Evolutionary conservation across 2,329 filamentous ascomycete genomes (phyloP), one percentile per base, ranked within the genome.

Genomic region (Ophiostoma sp.): DNA sequence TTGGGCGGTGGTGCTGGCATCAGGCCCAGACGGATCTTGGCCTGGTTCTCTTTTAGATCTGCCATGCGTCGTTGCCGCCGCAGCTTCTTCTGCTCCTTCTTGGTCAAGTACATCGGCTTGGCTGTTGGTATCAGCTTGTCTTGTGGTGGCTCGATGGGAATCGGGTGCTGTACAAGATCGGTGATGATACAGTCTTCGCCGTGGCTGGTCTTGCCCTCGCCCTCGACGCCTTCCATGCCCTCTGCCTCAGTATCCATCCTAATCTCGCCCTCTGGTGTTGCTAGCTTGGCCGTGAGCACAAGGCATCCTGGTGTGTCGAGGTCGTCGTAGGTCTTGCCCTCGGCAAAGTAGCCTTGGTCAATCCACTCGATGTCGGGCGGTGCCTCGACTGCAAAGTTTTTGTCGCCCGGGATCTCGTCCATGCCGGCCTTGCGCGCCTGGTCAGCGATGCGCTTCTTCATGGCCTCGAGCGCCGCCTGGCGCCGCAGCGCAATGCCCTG

Each of bases 341-440:
- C 84, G 16, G 96, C 83, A 18, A 98, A 81, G 62, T 73, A 73
- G 2, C 89, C 92, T 79, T 98, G 93, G 74, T 99, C 95, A 92
- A 94, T 98, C 95, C 95, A 99, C 77, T 99, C 95, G 58, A 98
- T 85, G 7, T 89, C 89, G 4, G 95, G 95, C 9, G 95, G 95
- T 44, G 85, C 83, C 71, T 94, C 89, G 5, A 97, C 87, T 4
- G 95, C 79, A 76, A 94, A 98, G 44, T 92, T 91, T 77, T 94
- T 96, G 77, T 99, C 94, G 71, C 96, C 89, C 42, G 92, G 79
- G 73, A 94, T 94, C 76, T 98, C 94, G 74, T 98, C 94, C 71
- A 98, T 91, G 64, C 93, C 93, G n/a, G 90, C 92, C 76, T 93
- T 94, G 69, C 93, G 86, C 11, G 93, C 90, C 73, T 92, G 89